phyloP scores from a whole-genome alignment of 345 rosid genomes.

The Linum lewisii region DNA sequence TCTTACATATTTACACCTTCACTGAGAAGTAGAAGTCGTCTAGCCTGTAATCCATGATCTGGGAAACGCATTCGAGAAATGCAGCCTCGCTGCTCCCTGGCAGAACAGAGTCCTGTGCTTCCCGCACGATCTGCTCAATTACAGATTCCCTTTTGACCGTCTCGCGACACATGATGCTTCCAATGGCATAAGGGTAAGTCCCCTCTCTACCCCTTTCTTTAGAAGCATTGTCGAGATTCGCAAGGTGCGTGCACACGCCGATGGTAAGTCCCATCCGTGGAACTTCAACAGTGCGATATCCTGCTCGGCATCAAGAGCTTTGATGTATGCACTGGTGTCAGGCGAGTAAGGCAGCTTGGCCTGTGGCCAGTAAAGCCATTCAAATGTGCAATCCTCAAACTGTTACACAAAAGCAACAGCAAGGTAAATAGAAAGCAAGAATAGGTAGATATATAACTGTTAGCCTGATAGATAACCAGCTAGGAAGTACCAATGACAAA shows the following conservation, averaged over 20 bases:
- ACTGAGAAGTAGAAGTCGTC: constrained; percentile 21
- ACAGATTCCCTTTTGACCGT: constrained; percentile 44
- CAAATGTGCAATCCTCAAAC: constrained; percentile 93
- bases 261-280: constrained; percentile 68
- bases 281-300: constrained; percentile 55
- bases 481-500: constrained; percentile 1
- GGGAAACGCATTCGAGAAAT: constrained; percentile 40
- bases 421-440: constrained; percentile 8
- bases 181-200: constrained; percentile 62
- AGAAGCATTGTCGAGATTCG: constrained; percentile 73
- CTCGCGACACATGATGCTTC: constrained; percentile 73
- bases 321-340: constrained; percentile 47
- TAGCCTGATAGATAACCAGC: neutral
- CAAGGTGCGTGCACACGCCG: constrained; percentile 36
- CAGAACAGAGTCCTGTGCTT: constrained; percentile 44
- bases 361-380: constrained; percentile 95
- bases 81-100: constrained; percentile 46
- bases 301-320: constrained; percentile 45
- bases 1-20: no score
- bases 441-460: no score
- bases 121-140: constrained; percentile 53
- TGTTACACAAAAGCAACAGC: constrained; percentile 18
- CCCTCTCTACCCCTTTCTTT: constrained; percentile 64
- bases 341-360: constrained; percentile 55
- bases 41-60: constrained; percentile 45